These are phyloP conservation scores for Saccharum spontaneum DNA, from an alignment of 176 grass and related monocot species.

Conservation along the genomic window DNA sequence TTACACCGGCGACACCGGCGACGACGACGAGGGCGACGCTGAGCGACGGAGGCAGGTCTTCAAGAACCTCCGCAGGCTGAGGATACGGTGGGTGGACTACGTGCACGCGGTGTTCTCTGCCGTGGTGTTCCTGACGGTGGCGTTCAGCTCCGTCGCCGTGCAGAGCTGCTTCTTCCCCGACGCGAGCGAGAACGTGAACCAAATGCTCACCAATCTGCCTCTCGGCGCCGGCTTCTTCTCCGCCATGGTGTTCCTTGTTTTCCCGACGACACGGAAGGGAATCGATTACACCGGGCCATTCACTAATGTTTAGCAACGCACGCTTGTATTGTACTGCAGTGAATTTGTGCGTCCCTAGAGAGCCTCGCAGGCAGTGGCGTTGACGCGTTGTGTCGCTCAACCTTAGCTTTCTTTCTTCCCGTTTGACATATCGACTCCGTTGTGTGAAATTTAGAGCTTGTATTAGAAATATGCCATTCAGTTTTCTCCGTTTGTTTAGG, in stretches of 20 bases:
- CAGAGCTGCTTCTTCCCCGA: conserved; percentile 57
- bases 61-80: neutral
- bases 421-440: too few species aligned
- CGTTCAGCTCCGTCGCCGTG: neutral
- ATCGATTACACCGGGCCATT: conserved; percentile 36
- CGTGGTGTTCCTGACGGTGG: too few species aligned
- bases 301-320: neutral
- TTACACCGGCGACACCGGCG: neutral
- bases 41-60: conserved; percentile 11
- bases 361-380: neutral
- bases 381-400: too few species aligned
- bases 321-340: neutral
- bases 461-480: too few species aligned
- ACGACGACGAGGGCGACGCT: neutral
- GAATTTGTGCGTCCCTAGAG: neutral
- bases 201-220: conserved; percentile 60
- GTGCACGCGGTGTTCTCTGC: conserved; percentile 29
- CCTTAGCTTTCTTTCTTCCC: too few species aligned
- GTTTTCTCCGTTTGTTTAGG: too few species aligned
- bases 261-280: conserved; percentile 53
- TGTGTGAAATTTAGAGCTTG: too few species aligned
- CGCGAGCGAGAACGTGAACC: conserved; percentile 13
- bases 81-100: conserved; percentile 46
- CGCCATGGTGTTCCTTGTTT: conserved; percentile 46
- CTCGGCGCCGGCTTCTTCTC: conserved; percentile 43